Evolutionary conservation across 2,329 filamentous ascomycete species (phyloP), one percentile per base, ranked within the genome.

Genomic region (Microdochium bolleyi): DNA sequence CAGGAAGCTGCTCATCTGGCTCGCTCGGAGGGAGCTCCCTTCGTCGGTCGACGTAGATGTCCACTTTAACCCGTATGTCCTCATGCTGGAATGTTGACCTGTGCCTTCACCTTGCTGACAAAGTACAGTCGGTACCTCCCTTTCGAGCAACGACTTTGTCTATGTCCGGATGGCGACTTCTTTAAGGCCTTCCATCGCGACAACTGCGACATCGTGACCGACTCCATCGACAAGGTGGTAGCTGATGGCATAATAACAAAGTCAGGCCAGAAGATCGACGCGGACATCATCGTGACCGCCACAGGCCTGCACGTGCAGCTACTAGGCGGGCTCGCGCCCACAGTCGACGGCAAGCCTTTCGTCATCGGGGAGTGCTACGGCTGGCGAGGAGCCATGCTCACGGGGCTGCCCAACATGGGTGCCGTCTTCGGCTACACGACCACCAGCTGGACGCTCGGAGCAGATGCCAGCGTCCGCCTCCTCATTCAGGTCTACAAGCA

Each of bases 81-180:
- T 7, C 19, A 21, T 16, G 14, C 14, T n/a, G n/a, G n/a, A n/a
- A 21, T 11, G 8, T 19, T 19, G 13, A 5, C 3, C 5, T 22
- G 14, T 7, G 14, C 16, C 5, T 5, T 22, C 14, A 11, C 41
- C n/a, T 21, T 22, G 41, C 41, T 46, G 13, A 46, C 41, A 5
- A 22, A 7, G 16, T 21, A 3, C 21, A 46, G 41, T 0, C 65
- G 64, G 2, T 88, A 89, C 60, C 75, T 79, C 38, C 84, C 84
- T 0, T 85, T 88, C 76, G 78, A 90, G 52, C 89, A 95, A 65
- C 81, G 90, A 0, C 71, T 94, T 8, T 94, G 89, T 61, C 72
- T 89, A 55, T 84, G 69, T 19, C 77, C 76, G 0, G 73, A 78
- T 50, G 78, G 74, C 10, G 80, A 84, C 59, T 84, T 83, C 60